These are phyloP conservation scores for Clitoria ternatea DNA, from an alignment of 306 rosid species.

Conservation along the genomic window DNA sequence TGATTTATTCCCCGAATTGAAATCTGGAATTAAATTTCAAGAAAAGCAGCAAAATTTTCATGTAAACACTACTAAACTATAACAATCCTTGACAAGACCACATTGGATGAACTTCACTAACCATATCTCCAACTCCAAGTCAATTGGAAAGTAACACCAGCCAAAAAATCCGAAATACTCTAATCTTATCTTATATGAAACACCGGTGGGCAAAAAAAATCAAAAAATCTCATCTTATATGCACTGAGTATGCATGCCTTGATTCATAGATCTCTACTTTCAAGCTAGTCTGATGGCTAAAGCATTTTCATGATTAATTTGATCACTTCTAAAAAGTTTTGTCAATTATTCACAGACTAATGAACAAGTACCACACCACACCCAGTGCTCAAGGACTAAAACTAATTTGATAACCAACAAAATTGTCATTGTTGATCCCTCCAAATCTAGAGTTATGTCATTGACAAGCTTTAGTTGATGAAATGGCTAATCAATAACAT, in stretches of 20 bases:
- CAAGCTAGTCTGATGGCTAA: background rate
- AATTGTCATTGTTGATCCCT: slow-evolving; percentile 2
- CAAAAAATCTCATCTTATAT: background rate
- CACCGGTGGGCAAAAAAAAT: background rate
- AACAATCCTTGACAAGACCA: background rate
- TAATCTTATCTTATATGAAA: background rate
- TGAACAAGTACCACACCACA: background rate
- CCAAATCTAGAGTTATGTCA: background rate
- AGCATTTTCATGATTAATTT: background rate
- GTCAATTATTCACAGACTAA: background rate
- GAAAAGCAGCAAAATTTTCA: background rate
- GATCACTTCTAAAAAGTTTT: background rate
- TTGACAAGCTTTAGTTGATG: background rate
- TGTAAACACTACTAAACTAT: background rate
- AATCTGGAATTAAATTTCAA: background rate
- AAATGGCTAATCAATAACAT: slow-evolving; percentile 5
- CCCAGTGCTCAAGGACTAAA: background rate
- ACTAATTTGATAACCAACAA: background rate
- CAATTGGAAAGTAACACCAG: background rate
- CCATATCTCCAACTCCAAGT: background rate
- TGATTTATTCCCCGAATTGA: background rate
- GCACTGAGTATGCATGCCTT: background rate
- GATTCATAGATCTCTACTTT: background rate
- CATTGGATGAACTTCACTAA: background rate
- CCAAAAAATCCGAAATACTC: background rate